Percentiles rank a stretch among this genome's conserved stretches.
These are phyloP conservation scores for Pontederia crassipes DNA, from an alignment of 176 grass and related monocot genomes.

Conservation along the genomic window DNA sequence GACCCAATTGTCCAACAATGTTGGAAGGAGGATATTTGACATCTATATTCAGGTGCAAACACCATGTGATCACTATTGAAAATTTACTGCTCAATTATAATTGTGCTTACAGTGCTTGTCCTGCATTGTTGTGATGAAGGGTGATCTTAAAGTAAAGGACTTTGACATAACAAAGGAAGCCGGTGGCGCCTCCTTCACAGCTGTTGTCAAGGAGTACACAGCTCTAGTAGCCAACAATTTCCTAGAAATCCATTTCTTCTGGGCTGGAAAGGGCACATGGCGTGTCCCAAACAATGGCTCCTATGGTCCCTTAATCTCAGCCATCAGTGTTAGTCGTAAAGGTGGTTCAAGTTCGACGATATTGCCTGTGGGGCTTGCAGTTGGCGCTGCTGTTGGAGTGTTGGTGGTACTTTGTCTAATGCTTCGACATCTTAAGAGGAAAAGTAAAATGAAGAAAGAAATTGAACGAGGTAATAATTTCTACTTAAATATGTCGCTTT, in stretches of 20 bases:
- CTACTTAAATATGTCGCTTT: too few relatives aligned
- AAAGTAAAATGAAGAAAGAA: conserved; percentile 6
- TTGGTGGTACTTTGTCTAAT: conserved; percentile 23
- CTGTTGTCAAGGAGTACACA: conserved; percentile 43
- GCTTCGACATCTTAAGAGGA: conserved; percentile 14
- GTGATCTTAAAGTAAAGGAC: conserved; percentile 45
- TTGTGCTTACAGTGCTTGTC: neutral
- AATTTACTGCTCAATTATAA: neutral
- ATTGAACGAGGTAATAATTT: conserved; percentile 1
- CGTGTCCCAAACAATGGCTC: conserved; percentile 50
- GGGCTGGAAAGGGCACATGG: conserved; percentile 88
- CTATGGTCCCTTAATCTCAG: conserved; percentile 62
- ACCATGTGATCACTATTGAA: too few relatives aligned
- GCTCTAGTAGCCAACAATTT: conserved; percentile 64
- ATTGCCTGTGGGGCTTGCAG: conserved; percentile 35
- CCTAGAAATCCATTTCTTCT: conserved; percentile 93
- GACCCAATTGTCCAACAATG: conserved; percentile 33
- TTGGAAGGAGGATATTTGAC: conserved; percentile 67
- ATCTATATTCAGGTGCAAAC: conserved; percentile 71
- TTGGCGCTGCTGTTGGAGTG: conserved; percentile 34
- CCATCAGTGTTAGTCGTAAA: conserved; percentile 44
- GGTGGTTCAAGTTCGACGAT: conserved; percentile 23
- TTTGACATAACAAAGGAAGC: conserved; percentile 84
- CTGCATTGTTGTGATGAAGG: conserved; percentile 30
- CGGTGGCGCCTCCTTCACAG: conserved; percentile 43